These are phyloP conservation scores for Penicillium sp. DNA, from an alignment of 2,329 filamentous ascomycete genomes.

Conservation along the genomic window DNA sequence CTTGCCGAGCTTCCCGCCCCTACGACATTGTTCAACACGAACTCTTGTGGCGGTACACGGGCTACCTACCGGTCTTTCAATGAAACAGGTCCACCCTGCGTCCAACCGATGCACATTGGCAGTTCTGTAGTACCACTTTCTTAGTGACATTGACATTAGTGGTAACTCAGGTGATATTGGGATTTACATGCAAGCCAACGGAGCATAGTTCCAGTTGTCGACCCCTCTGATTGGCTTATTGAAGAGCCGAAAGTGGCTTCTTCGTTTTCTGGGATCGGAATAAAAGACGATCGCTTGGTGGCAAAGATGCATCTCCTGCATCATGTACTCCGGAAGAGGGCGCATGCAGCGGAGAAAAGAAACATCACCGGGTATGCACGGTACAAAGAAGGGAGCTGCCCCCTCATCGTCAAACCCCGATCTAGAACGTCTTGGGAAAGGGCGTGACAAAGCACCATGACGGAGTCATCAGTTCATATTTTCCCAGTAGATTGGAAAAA, in stretches of 20 bases:
- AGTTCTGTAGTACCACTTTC: slow-evolving; percentile 3
- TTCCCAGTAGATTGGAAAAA: slow-evolving; percentile 3
- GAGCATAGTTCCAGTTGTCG: slow-evolving; percentile 13
- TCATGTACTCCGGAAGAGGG: slow-evolving; percentile 27
- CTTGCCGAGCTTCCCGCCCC: slow-evolving; percentile 27
- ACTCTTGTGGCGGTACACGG: slow-evolving; percentile 18
- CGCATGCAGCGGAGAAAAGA: slow-evolving; percentile 20
- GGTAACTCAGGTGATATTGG: slow-evolving; percentile 13
- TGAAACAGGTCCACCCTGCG: slow-evolving; percentile 17
- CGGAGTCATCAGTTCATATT: slow-evolving; percentile 10
- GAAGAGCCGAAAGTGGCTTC: slow-evolving; percentile 8
- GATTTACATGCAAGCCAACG: slow-evolving; percentile 18
- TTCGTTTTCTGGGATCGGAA: slow-evolving; percentile 17
- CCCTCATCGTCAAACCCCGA: neutral
- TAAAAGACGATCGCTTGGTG: slow-evolving; percentile 18
- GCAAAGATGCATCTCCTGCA: slow-evolving; percentile 27
- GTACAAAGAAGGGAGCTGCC: slow-evolving; percentile 8
- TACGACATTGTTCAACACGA: slow-evolving; percentile 6
- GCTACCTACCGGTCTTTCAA: slow-evolving; percentile 9
- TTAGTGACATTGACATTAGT: neutral
- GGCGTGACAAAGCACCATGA: slow-evolving; percentile 18
- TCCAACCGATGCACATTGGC: slow-evolving; percentile 11
- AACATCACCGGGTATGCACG: slow-evolving; percentile 22
- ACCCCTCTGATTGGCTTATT: slow-evolving; percentile 7
- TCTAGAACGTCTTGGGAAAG: slow-evolving; percentile 19